A percentile compares a stretch with the other conserved stretches of the same genome.
Conservation (phyloP, 2,329 filamentous ascomycete genomes). For the Aureobasidium mangrovei region DNA sequence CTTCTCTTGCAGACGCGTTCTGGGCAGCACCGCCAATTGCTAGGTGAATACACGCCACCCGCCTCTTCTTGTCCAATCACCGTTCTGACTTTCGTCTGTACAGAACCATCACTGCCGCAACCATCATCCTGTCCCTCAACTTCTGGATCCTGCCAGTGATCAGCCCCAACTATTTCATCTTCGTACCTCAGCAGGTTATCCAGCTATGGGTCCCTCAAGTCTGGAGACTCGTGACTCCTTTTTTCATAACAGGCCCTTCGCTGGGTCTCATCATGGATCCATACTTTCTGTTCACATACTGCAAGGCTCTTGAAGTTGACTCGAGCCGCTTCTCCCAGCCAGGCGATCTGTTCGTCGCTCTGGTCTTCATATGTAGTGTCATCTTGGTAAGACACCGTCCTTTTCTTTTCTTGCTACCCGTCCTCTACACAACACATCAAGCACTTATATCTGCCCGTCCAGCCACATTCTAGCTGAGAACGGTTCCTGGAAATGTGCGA, state of each 20-base stretch:
- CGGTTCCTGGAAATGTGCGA: conserved; percentile 49
- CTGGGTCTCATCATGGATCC: conserved; percentile 61
- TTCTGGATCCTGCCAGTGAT: conserved; percentile 36
- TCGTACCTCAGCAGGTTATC: conserved; percentile 36
- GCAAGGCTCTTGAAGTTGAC: conserved; percentile 62
- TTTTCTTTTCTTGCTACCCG: conserved; percentile 18
- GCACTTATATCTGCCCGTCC: conserved; percentile 53
- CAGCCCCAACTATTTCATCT: conserved; percentile 44
- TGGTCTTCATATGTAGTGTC: conserved; percentile 60
- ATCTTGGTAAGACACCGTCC: conserved; percentile 63
- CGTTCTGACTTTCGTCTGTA: conserved; percentile 38
- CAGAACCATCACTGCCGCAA: conserved; percentile 60
- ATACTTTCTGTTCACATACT: conserved; percentile 71
- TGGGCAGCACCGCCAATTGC: conserved; percentile 58
- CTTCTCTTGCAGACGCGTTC: conserved; percentile 46
- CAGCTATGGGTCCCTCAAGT: conserved; percentile 50
- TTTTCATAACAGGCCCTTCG: conserved; percentile 48
- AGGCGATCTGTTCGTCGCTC: conserved; percentile 73
- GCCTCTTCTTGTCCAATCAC: conserved; percentile 14
- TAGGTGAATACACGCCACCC: conserved; percentile 41
- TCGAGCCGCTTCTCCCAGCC: conserved; percentile 64
- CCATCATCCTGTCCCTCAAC: conserved; percentile 56
- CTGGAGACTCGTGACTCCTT: conserved; percentile 51
- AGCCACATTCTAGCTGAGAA: conserved; percentile 41
- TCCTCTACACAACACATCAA: conserved; percentile 30